These are phyloP conservation scores for Mortierella sp. DNA, from an alignment of 371 early-diverging fungal species.

Conservation along the genomic window DNA sequence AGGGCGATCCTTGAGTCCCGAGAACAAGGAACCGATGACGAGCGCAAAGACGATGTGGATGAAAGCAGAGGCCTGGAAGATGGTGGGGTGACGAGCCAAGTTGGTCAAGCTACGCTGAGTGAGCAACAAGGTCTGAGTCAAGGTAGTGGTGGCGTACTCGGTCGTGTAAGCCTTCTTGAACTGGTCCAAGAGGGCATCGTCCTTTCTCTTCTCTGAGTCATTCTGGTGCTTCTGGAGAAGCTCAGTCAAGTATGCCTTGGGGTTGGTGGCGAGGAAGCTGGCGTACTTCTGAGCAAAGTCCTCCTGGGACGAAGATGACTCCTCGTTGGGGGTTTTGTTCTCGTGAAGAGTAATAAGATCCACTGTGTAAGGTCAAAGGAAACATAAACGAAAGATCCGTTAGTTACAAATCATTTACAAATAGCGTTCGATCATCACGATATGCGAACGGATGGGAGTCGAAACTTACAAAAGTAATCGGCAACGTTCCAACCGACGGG, in stretches of 20 bases:
- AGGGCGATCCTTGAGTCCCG: constrained; percentile 49
- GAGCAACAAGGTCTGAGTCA: constrained; percentile 45
- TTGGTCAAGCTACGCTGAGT: constrained; percentile 55
- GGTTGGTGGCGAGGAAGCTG: constrained; percentile 32
- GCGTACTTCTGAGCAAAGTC: constrained; percentile 41
- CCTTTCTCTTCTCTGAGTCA: constrained; percentile 34
- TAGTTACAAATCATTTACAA: not conserved
- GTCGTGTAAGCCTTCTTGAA: constrained; percentile 47
- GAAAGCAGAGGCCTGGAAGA: constrained; percentile 52
- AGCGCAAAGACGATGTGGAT: constrained; percentile 55
- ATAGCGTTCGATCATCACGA: not conserved
- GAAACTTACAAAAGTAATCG: constrained; percentile 73
- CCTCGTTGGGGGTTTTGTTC: constrained; percentile 18
- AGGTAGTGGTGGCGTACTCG: constrained; percentile 42
- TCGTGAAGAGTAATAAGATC: constrained; percentile 51
- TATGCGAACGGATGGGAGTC: no score
- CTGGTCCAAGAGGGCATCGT: constrained; percentile 34
- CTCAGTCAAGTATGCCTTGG: constrained; percentile 36
- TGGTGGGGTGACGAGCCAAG: constrained; percentile 51
- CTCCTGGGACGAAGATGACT: not conserved
- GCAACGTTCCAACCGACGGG: constrained; percentile 94
- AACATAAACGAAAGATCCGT: not conserved
- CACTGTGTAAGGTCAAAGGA: constrained; percentile 18
- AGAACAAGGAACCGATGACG: constrained; percentile 54
- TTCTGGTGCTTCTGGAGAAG: constrained; percentile 25